Evolutionary conservation across 2,329 filamentous ascomycete species (phyloP).

Genomic region (Ophiostoma sp.): DNA sequence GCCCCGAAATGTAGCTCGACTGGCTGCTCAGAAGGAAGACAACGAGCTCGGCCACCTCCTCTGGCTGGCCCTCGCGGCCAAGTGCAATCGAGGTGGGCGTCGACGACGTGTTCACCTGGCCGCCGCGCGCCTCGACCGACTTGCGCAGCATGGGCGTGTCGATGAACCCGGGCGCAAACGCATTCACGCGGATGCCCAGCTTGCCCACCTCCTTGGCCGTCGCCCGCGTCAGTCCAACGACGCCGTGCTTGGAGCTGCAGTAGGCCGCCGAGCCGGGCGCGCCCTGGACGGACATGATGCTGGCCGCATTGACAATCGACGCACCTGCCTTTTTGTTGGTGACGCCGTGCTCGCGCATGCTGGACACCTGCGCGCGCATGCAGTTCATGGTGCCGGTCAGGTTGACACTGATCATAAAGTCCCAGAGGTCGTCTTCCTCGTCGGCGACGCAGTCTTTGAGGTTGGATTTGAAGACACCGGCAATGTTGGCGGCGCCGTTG

Average conservation of each 20-base stretch:
- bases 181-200: conserved; percentile 43
- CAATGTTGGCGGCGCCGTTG: conserved; percentile 52
- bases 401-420: conserved; percentile 45
- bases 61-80: conserved; percentile 41
- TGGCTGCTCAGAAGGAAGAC: conserved; percentile 37
- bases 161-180: conserved; percentile 23
- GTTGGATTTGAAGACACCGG: conserved; percentile 45
- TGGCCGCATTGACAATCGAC: conserved; percentile 27
- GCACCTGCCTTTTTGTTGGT: conserved; percentile 12
- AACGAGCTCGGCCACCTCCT: conserved; percentile 46
- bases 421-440: conserved; percentile 45
- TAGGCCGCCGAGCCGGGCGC: conserved; percentile 36
- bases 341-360: conserved; percentile 20
- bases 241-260: conserved; percentile 37
- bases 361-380: conserved; percentile 35
- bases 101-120: conserved; percentile 36
- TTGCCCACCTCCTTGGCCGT: conserved; percentile 39
- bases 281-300: conserved; percentile 30
- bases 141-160: conserved; percentile 24
- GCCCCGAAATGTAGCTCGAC: conserved; percentile 23
- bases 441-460: conserved; percentile 39
- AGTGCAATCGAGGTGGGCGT: conserved; percentile 27
- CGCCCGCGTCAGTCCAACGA: conserved; percentile 37
- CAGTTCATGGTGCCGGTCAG: conserved; percentile 50
- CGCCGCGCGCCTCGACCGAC: conserved; percentile 18